A percentile compares a stretch with the other conserved stretches of the same genome.
Evolutionary conservation across 2,329 filamentous ascomycete genomes (phyloP).

Genomic region (Hirsutella minnesotensis): DNA sequence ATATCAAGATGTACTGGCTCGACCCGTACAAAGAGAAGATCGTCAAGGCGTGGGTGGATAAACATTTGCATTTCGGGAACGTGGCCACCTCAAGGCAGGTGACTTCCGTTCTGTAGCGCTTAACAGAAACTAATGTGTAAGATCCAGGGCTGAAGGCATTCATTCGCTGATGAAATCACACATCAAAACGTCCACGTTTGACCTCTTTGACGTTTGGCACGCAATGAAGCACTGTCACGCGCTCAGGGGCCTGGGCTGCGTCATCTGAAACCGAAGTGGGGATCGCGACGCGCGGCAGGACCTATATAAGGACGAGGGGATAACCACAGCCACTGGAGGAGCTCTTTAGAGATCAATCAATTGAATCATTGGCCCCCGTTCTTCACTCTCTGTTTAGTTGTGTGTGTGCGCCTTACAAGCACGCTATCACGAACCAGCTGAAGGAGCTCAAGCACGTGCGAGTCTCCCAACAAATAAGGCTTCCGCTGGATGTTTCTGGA

Average conservation of each 20-base stretch:
- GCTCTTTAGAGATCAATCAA: no score
- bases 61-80: constrained; percentile 8
- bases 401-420: no score
- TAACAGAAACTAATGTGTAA: neutral
- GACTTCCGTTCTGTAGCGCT: no score
- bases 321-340: no score
- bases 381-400: no score
- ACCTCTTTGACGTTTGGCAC: constrained; percentile 10
- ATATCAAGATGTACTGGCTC: no score
- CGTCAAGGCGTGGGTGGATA: constrained; percentile 10
- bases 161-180: constrained; percentile 7
- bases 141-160: constrained; percentile 7
- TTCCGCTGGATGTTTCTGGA: constrained; percentile 7
- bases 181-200: constrained; percentile 6
- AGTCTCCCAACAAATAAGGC: constrained; percentile 5
- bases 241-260: no score
- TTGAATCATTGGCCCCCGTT: no score
- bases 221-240: no score
- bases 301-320: no score
- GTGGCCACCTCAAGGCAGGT: constrained; percentile 3
- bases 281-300: no score
- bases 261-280: no score
- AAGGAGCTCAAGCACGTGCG: constrained; percentile 7
- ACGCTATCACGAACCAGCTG: constrained; percentile 7
- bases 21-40: constrained; percentile 12